These are phyloP conservation scores for Nicotiana obtusifolia DNA, from an alignment of 257 asterid species.

Conservation along the genomic window DNA sequence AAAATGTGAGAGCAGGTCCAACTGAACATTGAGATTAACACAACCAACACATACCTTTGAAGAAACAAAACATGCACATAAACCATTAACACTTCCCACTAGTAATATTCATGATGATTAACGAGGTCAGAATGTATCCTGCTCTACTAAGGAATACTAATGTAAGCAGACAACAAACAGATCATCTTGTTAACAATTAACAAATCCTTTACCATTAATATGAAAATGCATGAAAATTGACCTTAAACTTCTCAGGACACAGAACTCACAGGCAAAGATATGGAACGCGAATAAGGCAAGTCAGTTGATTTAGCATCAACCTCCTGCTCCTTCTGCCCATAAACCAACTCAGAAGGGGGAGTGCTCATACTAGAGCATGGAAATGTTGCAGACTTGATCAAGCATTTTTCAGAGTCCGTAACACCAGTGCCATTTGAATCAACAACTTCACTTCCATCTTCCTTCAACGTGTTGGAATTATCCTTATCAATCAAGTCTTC, in stretches of 20 bases:
- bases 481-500: slow-evolving; percentile 23
- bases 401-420: slow-evolving; percentile 31
- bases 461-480: slow-evolving; percentile 17
- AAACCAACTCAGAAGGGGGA: slow-evolving; percentile 18
- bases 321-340: slow-evolving; percentile 23
- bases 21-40: background rate
- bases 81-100: slow-evolving; percentile 15
- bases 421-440: slow-evolving; percentile 8
- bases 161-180: background rate
- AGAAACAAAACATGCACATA: slow-evolving; percentile 7
- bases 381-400: slow-evolving; percentile 48
- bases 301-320: slow-evolving; percentile 23
- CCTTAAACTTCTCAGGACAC: background rate
- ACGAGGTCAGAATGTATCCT: background rate
- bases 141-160: background rate
- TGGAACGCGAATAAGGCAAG: slow-evolving; percentile 32
- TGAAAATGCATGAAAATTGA: background rate
- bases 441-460: slow-evolving; percentile 24
- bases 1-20: background rate
- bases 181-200: background rate
- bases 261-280: slow-evolving; percentile 74
- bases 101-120: background rate
- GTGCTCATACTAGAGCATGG: slow-evolving; percentile 32
- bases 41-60: slow-evolving; percentile 5
- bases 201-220: background rate